Percentiles rank a stretch among this genome's conserved stretches.
Conservation (phyloP, 2,329 filamentous ascomycete species). For the Aschersonia sp. region DNA sequence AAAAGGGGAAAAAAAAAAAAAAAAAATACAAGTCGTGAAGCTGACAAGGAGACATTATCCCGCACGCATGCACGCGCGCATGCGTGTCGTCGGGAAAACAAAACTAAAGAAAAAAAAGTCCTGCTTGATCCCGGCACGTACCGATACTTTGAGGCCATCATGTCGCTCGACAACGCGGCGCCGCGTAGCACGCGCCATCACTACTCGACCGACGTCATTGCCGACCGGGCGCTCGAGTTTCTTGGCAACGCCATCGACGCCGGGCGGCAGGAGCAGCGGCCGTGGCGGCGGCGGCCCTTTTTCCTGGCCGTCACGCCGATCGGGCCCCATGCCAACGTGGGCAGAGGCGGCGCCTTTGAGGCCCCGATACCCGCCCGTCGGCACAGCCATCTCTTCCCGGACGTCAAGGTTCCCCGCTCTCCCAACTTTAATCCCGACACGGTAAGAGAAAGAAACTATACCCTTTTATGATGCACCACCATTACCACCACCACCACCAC, state of each 20-base stretch:
- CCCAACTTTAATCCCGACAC: conserved; percentile 51
- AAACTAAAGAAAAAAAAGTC: conserved; percentile 6
- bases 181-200: conserved; percentile 16
- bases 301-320: conserved; percentile 53
- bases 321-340: conserved; percentile 45
- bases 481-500: neutral
- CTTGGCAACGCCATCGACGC: conserved; percentile 42
- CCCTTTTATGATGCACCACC: neutral
- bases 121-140: conserved; percentile 22
- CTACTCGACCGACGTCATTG: conserved; percentile 40
- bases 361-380: conserved; percentile 43
- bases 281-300: conserved; percentile 34
- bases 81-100: neutral
- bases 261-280: conserved; percentile 8
- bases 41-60: neutral
- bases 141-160: conserved; percentile 32
- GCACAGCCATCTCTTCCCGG: conserved; percentile 47
- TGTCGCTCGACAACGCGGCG: conserved; percentile 10
- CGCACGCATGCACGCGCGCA: neutral
- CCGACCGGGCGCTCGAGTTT: conserved; percentile 42
- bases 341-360: conserved; percentile 15
- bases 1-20: neutral
- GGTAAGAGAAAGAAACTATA: conserved; percentile 16
- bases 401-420: conserved; percentile 43
- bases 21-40: too few relatives aligned